Percentiles rank a stretch among this genome's conserved stretches.
Evolutionary conservation across 2,329 filamentous ascomycete species (phyloP).

Genomic region (Fusarium metavorans): DNA sequence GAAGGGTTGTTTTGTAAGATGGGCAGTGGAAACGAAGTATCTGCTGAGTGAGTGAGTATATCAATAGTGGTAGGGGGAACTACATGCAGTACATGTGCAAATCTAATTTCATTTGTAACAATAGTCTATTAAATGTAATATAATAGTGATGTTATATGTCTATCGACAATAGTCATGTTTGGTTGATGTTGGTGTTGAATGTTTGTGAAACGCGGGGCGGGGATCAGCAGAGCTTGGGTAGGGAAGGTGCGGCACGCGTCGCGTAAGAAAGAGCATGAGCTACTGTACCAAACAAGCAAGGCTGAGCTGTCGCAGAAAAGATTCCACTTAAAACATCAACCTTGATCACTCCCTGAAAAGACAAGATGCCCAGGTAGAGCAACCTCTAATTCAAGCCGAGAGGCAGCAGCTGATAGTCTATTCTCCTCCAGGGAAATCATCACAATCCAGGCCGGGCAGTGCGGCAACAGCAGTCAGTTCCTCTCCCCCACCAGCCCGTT

Average conservation of each 20-base stretch:
- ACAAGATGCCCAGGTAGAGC: slow-evolving; percentile 44
- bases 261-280: slow-evolving; percentile 25
- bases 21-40: not conserved
- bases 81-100: not conserved
- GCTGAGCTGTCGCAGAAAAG: slow-evolving; percentile 11
- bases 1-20: not conserved
- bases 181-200: not conserved
- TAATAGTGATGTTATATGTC: not conserved
- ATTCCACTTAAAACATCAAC: slow-evolving; percentile 32
- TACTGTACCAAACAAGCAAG: not conserved
- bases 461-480: slow-evolving; percentile 96
- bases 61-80: not conserved
- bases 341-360: slow-evolving; percentile 27
- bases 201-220: slow-evolving; percentile 34
- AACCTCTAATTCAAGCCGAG: not conserved
- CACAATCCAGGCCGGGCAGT: slow-evolving; percentile 98
- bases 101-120: not conserved
- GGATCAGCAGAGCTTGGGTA: slow-evolving; percentile 18
- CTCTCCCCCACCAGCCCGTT: slow-evolving; percentile 20
- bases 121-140: not conserved
- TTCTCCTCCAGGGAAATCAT: slow-evolving; percentile 85
- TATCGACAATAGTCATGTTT: not conserved
- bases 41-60: not conserved
- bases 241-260: slow-evolving; percentile 34
- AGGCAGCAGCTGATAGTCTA: slow-evolving; percentile 6